Evolutionary conservation across 2,329 filamentous ascomycete species (phyloP).

Genomic region (Apiospora koreana): DNA sequence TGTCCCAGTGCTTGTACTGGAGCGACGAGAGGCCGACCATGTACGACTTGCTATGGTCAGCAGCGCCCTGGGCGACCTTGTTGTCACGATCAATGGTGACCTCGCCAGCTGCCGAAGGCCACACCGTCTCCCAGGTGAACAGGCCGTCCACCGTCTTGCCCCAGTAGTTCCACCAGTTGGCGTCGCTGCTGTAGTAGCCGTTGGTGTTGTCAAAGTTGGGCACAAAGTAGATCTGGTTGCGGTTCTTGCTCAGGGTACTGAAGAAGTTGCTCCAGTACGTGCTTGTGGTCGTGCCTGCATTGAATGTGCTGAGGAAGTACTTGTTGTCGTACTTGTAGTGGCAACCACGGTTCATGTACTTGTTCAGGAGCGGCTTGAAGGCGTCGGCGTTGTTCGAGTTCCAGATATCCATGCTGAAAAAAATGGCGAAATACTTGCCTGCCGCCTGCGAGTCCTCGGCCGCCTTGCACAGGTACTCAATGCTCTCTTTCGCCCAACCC

Average conservation of each 20-base stretch:
- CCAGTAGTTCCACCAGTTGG: constrained; percentile 7
- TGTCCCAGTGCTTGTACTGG: constrained; percentile 8
- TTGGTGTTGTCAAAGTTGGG: not conserved
- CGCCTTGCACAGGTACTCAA: not conserved
- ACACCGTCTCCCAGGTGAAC: constrained; percentile 1
- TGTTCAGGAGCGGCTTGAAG: not conserved
- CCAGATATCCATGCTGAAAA: constrained; percentile 6
- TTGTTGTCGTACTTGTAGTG: constrained; percentile 5
- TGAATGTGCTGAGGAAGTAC: constrained; percentile 7
- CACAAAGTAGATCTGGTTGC: constrained; percentile 7
- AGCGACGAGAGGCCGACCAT: constrained; percentile 4
- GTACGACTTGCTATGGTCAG: not conserved
- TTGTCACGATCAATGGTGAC: not conserved
- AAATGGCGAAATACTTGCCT: not conserved
- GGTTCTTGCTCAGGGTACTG: not conserved
- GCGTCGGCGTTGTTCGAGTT: not conserved
- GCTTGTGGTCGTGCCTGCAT: not conserved
- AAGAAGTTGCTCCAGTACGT: constrained; percentile 4
- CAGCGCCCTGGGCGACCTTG: not conserved
- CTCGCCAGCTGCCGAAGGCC: not conserved
- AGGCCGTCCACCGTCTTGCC: constrained; percentile 6
- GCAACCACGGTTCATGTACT: not conserved
- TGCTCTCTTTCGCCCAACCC: not conserved
- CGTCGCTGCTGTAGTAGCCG: not conserved
- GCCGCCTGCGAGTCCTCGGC: not conserved